Conservation (phyloP, 2,329 filamentous ascomycete genomes). For the Hymenoscyphus linearis region DNA sequence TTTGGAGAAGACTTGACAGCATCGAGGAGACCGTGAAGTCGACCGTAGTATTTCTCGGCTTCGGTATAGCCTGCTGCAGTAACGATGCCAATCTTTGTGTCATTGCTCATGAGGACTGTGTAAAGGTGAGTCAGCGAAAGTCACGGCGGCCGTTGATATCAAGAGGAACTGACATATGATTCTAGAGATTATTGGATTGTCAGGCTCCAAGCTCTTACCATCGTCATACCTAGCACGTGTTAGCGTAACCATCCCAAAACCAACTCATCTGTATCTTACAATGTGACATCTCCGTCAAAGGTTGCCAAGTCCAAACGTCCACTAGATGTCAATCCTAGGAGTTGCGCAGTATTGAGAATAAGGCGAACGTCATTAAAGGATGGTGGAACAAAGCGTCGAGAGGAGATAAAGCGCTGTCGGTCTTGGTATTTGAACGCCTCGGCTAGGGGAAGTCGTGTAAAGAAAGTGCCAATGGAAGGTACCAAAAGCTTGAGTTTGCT, state of each 20-base stretch:
- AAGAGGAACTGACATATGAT: slow-evolving; percentile 41
- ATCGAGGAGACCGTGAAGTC: slow-evolving; percentile 81
- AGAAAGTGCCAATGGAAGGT: slow-evolving; percentile 87
- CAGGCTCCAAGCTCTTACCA: slow-evolving; percentile 68
- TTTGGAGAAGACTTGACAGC: slow-evolving; percentile 57
- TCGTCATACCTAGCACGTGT: slow-evolving; percentile 56
- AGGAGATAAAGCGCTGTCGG: slow-evolving; percentile 77
- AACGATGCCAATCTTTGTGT: slow-evolving; percentile 87
- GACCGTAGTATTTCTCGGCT: slow-evolving; percentile 76
- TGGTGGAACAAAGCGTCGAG: slow-evolving; percentile 85
- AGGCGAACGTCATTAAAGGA: slow-evolving; percentile 96
- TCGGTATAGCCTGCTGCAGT: slow-evolving; percentile 94
- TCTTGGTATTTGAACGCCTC: slow-evolving; percentile 93
- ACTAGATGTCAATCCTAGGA: slow-evolving; percentile 77
- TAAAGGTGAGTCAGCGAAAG: slow-evolving; percentile 29
- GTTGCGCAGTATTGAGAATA: slow-evolving; percentile 89
- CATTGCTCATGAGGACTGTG: slow-evolving; percentile 67
- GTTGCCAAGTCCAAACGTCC: slow-evolving; percentile 79
- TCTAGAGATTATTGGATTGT: slow-evolving; percentile 70
- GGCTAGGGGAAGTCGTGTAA: slow-evolving; percentile 79
- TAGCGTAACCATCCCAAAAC: background rate
- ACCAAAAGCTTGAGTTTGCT: slow-evolving; percentile 93
- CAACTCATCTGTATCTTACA: slow-evolving; percentile 44
- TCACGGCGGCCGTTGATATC: slow-evolving; percentile 8
- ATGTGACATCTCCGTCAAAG: slow-evolving; percentile 95